Conservation (phyloP, 169 alveolate species). For the Plasmodium billcollinsi region DNA sequence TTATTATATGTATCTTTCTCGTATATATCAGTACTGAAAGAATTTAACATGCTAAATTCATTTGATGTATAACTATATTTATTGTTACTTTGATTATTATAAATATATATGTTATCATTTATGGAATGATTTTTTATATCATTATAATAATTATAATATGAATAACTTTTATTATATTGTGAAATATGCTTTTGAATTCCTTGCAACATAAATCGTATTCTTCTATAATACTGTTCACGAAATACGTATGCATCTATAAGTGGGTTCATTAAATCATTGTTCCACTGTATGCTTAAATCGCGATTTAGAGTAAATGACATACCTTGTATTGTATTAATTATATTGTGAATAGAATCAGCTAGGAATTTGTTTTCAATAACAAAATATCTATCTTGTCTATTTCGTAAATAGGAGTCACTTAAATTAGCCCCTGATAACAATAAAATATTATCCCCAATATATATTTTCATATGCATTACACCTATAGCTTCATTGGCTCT, state of each 20-base stretch:
- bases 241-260: constrained; percentile 74
- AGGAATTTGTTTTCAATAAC: constrained; percentile 80
- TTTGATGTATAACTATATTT: background rate
- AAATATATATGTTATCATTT: background rate
- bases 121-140: background rate
- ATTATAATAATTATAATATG: background rate
- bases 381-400: constrained; percentile 83
- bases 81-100: background rate
- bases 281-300: constrained; percentile 78
- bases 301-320: constrained; percentile 78
- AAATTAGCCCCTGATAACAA: constrained; percentile 85
- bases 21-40: background rate
- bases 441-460: constrained; percentile 80
- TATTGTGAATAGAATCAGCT: constrained; percentile 83
- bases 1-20: background rate
- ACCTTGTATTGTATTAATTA: constrained; percentile 78
- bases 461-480: constrained; percentile 85
- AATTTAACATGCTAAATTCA: background rate
- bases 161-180: background rate
- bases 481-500: constrained; percentile 86
- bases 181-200: constrained; percentile 31
- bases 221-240: constrained; percentile 71
- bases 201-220: constrained; percentile 22
- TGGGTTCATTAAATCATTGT: constrained; percentile 83
- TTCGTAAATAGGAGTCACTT: constrained; percentile 81